Conservation (phyloP, 306 rosid genomes). For the Hylodesmum podocarpum region DNA sequence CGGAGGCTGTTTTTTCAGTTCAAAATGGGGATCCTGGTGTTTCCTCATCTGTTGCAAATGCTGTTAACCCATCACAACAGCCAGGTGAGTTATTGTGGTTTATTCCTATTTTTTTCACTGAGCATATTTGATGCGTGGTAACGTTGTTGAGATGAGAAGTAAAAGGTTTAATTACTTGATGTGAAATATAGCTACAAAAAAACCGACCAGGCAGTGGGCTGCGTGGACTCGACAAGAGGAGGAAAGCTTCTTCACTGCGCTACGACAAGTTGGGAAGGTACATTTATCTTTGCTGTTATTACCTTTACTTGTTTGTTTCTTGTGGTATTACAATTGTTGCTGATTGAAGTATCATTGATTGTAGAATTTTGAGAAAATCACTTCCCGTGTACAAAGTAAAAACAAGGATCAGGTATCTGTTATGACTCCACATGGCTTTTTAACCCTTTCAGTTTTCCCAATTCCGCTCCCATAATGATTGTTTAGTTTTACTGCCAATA, state of each 20-base stretch:
- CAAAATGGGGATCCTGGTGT: conserved; percentile 58
- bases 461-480: not conserved
- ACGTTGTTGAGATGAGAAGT: conserved; percentile 27
- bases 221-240: conserved; percentile 99
- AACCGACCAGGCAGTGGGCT: conserved; percentile 98
- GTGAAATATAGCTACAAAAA: conserved; percentile 56
- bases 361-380: conserved; percentile 97
- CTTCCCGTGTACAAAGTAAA: conserved; percentile 93
- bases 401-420: conserved; percentile 81
- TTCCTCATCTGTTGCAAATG: conserved; percentile 44
- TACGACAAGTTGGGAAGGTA: conserved; percentile 97
- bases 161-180: conserved; percentile 10
- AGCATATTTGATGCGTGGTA: not conserved
- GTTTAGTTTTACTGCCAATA: conserved; percentile 5
- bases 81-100: conserved; percentile 48
- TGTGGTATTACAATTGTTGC: conserved; percentile 6
- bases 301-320: conserved; percentile 16
- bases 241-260: conserved; percentile 94
- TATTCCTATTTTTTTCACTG: not conserved
- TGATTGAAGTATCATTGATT: conserved; percentile 39
- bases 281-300: conserved; percentile 1
- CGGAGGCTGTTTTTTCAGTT: conserved; percentile 41
- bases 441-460: not conserved
- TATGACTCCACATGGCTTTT: not conserved
- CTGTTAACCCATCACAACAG: conserved; percentile 41